Percentiles rank a stretch among this genome's conserved stretches.
Evolutionary conservation across 176 grass and related monocot species (phyloP).

Genomic region (sorghum (Sorghum bicolor)): Sorghum_bicolor_NCBIv3 NC_012879.2:56630501-56631000

Average conservation of each 20-base stretch:
- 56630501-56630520: conserved; percentile 78
- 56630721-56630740: conserved; percentile 34
- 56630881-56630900: background rate
- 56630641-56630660: conserved; percentile 76
- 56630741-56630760: conserved; percentile 33
- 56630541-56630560: conserved; percentile 65
- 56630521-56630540: conserved; percentile 49
- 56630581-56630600: conserved; percentile 63
- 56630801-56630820: background rate
- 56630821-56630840: conserved; percentile 22
- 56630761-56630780: background rate
- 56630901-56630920: conserved; percentile 46
- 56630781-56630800: conserved; percentile 17
- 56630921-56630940: conserved; percentile 67
- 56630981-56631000: conserved; percentile 66
- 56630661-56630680: conserved; percentile 61
- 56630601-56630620: conserved; percentile 79
- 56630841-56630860: conserved; percentile 36
- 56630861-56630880: conserved; percentile 37
- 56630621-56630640: conserved; percentile 75
- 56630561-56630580: conserved; percentile 46
- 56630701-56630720: background rate
- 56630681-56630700: conserved; percentile 10
- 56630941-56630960: conserved; percentile 92
- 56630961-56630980: conserved; percentile 68